phyloP scores from a whole-genome alignment of 371 early-diverging fungal species.

The Mortierella sp. region DNA sequence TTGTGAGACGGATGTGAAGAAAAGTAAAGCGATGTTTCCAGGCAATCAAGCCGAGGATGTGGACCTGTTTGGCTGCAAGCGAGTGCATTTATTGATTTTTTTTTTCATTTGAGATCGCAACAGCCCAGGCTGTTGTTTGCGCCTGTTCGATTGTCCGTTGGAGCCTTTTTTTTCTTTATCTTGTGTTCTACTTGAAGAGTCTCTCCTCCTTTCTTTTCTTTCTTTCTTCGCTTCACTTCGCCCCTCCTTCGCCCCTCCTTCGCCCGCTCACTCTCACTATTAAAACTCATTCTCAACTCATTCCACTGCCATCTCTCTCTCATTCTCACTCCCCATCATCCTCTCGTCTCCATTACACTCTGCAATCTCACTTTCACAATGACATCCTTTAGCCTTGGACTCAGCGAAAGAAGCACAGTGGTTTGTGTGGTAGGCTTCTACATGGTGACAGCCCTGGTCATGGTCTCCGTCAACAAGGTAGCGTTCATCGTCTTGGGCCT shows the following conservation, averaged over 20 bases:
- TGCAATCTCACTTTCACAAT: neutral
- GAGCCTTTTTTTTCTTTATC: slow-evolving; percentile 27
- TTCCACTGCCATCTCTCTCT: neutral
- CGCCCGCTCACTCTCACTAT: neutral
- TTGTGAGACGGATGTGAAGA: no score
- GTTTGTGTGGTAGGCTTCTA: neutral
- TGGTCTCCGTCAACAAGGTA: slow-evolving; percentile 71
- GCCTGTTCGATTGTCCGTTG: no score
- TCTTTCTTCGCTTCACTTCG: neutral
- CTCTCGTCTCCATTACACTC: slow-evolving; percentile 11
- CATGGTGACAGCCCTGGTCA: slow-evolving; percentile 61
- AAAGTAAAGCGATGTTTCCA: no score
- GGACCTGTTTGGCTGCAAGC: no score
- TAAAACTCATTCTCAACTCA: neutral
- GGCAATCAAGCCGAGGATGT: no score
- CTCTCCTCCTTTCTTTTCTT: neutral
- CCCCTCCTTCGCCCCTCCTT: neutral
- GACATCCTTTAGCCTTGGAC: neutral
- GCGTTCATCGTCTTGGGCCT: neutral
- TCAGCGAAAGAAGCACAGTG: neutral
- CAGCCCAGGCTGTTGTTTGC: no score
- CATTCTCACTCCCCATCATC: slow-evolving; percentile 60
- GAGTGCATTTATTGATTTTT: no score
- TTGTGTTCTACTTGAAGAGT: neutral
- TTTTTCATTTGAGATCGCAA: no score